Conservation (phyloP, 306 rosid genomes). For the Vigna trinervia region DNA sequence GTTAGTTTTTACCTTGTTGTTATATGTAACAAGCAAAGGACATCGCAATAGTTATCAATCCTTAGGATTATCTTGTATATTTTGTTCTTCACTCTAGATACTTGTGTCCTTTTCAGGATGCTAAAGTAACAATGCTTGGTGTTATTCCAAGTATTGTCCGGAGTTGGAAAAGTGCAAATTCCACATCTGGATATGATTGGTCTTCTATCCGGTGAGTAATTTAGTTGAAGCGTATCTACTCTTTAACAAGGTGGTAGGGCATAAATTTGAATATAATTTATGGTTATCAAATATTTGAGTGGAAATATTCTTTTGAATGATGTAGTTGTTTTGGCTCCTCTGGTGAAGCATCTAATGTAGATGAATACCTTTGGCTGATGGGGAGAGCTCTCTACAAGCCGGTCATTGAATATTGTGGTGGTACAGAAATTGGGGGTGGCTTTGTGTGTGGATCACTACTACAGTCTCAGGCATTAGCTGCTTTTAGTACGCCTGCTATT, state of each 20-base stretch:
- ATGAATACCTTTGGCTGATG: slow-evolving; percentile 97
- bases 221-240: slow-evolving; percentile 15
- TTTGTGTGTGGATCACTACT: slow-evolving; percentile 85
- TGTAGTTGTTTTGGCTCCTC: slow-evolving; percentile 89
- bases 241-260: neutral
- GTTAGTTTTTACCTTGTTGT: neutral
- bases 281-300: slow-evolving; percentile 40
- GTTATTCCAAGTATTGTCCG: slow-evolving; percentile 94
- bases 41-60: slow-evolving; percentile 11
- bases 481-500: slow-evolving; percentile 97
- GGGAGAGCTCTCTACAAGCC: slow-evolving; percentile 95
- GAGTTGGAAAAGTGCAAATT: slow-evolving; percentile 82
- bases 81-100: slow-evolving; percentile 27
- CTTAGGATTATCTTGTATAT: slow-evolving; percentile 7
- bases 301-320: slow-evolving; percentile 40
- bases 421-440: slow-evolving; percentile 96
- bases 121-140: slow-evolving; percentile 97
- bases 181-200: slow-evolving; percentile 81
- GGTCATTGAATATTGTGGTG: slow-evolving; percentile 93
- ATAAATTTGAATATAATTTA: slow-evolving; percentile 33
- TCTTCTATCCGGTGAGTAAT: slow-evolving; percentile 79
- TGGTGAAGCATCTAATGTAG: slow-evolving; percentile 94
- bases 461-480: slow-evolving; percentile 90
- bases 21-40: neutral
- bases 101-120: slow-evolving; percentile 50